Percentiles rank a stretch among this genome's conserved stretches.
phyloP scores from a whole-genome alignment of 805 yeast genomes.

The Candida berthetii region DNA sequence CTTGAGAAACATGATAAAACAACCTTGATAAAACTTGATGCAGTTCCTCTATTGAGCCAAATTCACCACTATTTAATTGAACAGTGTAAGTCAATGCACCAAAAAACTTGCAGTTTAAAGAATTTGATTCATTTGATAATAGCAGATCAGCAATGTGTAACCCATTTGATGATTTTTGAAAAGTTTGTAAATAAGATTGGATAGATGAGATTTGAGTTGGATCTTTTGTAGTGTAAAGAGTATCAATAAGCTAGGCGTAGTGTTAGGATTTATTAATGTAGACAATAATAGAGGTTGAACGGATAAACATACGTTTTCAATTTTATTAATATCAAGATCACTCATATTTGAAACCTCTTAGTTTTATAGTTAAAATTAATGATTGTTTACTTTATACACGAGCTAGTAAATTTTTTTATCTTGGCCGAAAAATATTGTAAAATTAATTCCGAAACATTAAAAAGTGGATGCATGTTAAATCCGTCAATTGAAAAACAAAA shows the following conservation, averaged over 20 bases:
- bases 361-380: too few relatives aligned
- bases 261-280: too few relatives aligned
- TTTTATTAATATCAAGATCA: too few relatives aligned
- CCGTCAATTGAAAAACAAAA: too few relatives aligned
- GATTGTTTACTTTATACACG: too few relatives aligned
- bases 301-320: too few relatives aligned
- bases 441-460: too few relatives aligned
- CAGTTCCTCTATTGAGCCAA: slow-evolving; percentile 12
- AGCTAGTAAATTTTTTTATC: too few relatives aligned
- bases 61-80: slow-evolving; percentile 30
- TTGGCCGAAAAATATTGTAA: too few relatives aligned
- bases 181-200: slow-evolving; percentile 50
- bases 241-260: slow-evolving; percentile 14
- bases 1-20: slow-evolving; percentile 9
- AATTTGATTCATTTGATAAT: slow-evolving; percentile 25
- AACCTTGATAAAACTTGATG: slow-evolving; percentile 7
- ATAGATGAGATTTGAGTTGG: slow-evolving; percentile 31
- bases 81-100: slow-evolving; percentile 82
- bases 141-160: slow-evolving; percentile 50
- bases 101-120: slow-evolving; percentile 56
- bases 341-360: too few relatives aligned
- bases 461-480: too few relatives aligned
- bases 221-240: slow-evolving; percentile 15
- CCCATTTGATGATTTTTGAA: slow-evolving; percentile 55
- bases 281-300: too few relatives aligned